These are phyloP conservation scores for Trichoderma atroviride DNA, from an alignment of 2,329 filamentous ascomycete species.

Conservation along the genomic window DNA sequence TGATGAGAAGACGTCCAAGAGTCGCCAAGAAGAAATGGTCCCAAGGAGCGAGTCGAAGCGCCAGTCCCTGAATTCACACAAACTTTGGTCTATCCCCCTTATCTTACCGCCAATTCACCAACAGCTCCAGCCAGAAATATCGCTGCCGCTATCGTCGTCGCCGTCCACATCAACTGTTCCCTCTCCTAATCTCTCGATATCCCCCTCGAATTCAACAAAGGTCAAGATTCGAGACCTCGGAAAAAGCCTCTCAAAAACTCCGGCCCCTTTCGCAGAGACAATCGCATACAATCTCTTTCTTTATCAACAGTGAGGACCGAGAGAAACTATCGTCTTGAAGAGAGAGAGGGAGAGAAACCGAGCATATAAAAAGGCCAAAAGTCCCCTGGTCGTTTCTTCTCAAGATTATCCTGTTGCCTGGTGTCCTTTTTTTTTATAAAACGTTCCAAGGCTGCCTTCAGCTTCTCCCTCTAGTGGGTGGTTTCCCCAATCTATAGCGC, in stretches of 20 bases:
- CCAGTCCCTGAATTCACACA: background rate
- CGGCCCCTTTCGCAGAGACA: background rate
- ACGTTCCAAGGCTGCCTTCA: conserved; percentile 12
- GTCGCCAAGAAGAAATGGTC: background rate
- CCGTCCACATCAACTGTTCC: background rate
- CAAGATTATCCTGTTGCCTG: conserved; percentile 22
- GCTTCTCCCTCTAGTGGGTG: background rate
- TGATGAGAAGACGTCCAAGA: background rate
- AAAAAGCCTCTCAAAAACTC: background rate
- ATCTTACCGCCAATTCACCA: background rate
- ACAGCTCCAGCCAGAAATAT: background rate
- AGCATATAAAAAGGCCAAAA: background rate
- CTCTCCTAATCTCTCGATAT: background rate
- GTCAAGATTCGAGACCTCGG: background rate
- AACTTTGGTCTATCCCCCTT: background rate
- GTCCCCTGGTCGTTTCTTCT: background rate
- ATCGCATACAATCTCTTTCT: background rate
- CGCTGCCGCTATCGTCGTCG: background rate
- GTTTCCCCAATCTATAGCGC: background rate
- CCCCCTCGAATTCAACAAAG: background rate
- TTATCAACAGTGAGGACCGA: background rate
- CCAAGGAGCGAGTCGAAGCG: background rate
- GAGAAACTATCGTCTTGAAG: background rate
- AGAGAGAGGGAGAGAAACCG: background rate
- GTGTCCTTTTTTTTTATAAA: background rate